Evolutionary conservation across 2,329 filamentous ascomycete genomes (phyloP), one percentile per base, ranked within the genome.

Genomic region (Orbilia quercus): DNA sequence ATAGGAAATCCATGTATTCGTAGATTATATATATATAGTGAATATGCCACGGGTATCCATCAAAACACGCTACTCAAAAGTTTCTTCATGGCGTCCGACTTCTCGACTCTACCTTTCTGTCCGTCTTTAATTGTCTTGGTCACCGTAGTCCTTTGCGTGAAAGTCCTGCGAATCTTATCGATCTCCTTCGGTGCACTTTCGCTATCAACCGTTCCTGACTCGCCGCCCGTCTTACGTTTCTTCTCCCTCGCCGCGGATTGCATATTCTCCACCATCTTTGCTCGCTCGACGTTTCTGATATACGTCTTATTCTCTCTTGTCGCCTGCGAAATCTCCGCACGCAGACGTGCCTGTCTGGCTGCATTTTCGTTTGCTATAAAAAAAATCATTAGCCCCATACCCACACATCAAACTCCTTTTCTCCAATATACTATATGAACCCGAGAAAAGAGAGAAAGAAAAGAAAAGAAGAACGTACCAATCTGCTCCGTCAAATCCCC

Each of bases 301-400:
- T 94, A 95, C 76, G 88, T 86, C 84, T 90, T 91, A 80, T 94
- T 93, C 84, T 95, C 91, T 81, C 86, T 88, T 70, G 88, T 88
- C 50, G 89, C 87, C 83, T 89, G 88, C 78, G 86, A 85, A 76
- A 95, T 90, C 81, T 95, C 91, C 11, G 90, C 89, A 67, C 90
- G 83, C 85, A 95, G 87, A 77, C 91, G 85, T 77, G 88, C 90
- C 60, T 88, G 85, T 67, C 91, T 83, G 81, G 94, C 91, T 3
- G 91, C 91, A 79, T 93, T 91, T 83, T 96, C 91, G 25, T 89
- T 86, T 42, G 90, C 85, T 76, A 94, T 92, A 53, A 18, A n/a
- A n/a, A n/a, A n/a, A n/a, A n/a, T n/a, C n/a, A n/a, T n/a, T n/a
- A n/a, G n/a, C n/a, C n/a, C n/a, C n/a, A n/a, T n/a, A n/a, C n/a